Evolutionary conservation across 2,329 filamentous ascomycete species (phyloP), one percentile per base, ranked within the genome.

Genomic region (Aspergillus brunneoviolaceus): DNA sequence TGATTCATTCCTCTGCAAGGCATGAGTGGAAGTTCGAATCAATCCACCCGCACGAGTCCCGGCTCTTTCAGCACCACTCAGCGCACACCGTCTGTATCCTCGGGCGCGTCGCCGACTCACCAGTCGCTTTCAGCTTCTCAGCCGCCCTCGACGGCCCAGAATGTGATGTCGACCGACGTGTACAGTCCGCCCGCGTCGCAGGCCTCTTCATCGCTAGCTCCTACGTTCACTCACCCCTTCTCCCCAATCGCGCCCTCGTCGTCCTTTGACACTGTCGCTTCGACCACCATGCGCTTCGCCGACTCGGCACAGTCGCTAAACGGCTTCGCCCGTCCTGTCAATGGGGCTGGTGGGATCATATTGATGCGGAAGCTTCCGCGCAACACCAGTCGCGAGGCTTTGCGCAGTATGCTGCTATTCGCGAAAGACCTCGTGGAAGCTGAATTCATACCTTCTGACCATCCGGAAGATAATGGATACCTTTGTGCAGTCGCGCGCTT

Each of bases 351-450:
- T 55, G 72, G 76, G 50, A 74, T 78, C 50, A 79, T 89, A 61
- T 72, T 85, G 58, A 79, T 89, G 76, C 84, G 85, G 68, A 85
- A 82, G 66, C 77, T 89, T 14, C 84, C 86, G 4, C 80, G 78
- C 60, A 86, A 81, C 70, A 87, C 82, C 49, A 84, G 81, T 67
- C 74, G 79, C 54, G 85, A 87, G 63, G 79, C 83, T 19, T 79
- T 89, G 58, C 81, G 83, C 64, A 86, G 83, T 70, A 86, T 89
- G 79, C 77, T 89, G 5, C 78, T 87, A n/a, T 88, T 89, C 66
- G 84, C 86, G 21, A 85, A 86, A 66, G 85, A 88, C 63, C 79
- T 88, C 52, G 75, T 86, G 52, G 83, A 86, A 63, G 82, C 82
- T 58, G 83, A 86, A 56, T 81, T 88, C 62, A 76, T 87, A 16